These are phyloP conservation scores for Harrya chromipes DNA, from an alignment of 768 basidiomycete species.

Conservation along the genomic window DNA sequence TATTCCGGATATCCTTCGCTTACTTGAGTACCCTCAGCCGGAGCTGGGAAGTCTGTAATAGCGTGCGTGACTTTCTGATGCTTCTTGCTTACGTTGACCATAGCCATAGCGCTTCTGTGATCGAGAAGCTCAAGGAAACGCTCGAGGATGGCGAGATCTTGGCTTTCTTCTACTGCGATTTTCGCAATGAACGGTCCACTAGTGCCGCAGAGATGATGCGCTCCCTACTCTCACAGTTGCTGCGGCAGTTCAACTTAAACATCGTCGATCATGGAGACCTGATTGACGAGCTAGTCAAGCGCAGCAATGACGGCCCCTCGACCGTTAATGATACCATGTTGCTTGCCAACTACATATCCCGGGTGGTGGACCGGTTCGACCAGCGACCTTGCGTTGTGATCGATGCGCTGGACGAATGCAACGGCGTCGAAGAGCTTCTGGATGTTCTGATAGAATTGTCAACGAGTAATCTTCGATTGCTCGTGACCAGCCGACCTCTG, in stretches of 20 bases:
- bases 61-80: not conserved
- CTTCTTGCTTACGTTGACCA: not conserved
- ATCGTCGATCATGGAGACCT: not conserved
- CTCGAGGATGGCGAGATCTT: slow-evolving; percentile 1
- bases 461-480: not conserved
- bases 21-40: not conserved
- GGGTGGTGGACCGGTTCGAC: not conserved
- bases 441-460: not conserved
- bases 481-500: slow-evolving; percentile 10
- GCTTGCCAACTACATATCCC: slow-evolving; percentile 6
- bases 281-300: not conserved
- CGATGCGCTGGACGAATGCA: slow-evolving; percentile 19
- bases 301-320: not conserved
- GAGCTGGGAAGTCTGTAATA: slow-evolving; percentile 16
- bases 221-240: slow-evolving; percentile 15
- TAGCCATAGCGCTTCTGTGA: slow-evolving; percentile 11
- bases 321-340: not conserved
- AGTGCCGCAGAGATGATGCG: slow-evolving; percentile 10
- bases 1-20: not conserved
- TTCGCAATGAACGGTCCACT: slow-evolving; percentile 9
- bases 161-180: slow-evolving; percentile 21
- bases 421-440: slow-evolving; percentile 2
- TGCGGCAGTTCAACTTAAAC: not conserved
- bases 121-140: not conserved
- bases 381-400: slow-evolving; percentile 5